phyloP scores from a whole-genome alignment of 2,329 filamentous ascomycete genomes.

The Neofusicoccum sp. region DNA sequence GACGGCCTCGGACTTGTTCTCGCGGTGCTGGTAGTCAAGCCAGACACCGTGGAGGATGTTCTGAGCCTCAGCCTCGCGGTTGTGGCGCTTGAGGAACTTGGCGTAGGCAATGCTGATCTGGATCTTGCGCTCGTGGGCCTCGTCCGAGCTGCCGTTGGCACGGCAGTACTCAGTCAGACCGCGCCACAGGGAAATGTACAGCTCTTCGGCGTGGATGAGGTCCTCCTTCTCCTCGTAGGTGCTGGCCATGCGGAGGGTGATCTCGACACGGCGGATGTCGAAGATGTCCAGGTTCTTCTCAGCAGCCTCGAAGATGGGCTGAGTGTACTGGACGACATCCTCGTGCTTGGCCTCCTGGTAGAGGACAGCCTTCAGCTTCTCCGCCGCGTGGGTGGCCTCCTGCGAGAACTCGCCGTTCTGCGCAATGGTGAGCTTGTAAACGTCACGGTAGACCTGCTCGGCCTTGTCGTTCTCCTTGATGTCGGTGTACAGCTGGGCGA shows the following conservation, averaged over 20 bases:
- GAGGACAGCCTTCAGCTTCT: slow-evolving; percentile 25
- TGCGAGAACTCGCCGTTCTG: slow-evolving; percentile 26
- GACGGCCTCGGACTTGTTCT: slow-evolving; percentile 17
- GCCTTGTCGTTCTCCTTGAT: slow-evolving; percentile 25
- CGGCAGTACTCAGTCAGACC: slow-evolving; percentile 18
- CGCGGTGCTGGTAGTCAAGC: slow-evolving; percentile 19
- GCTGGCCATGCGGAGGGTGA: slow-evolving; percentile 16
- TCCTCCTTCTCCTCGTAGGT: slow-evolving; percentile 28
- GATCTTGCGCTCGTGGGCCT: slow-evolving; percentile 17
- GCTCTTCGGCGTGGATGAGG: slow-evolving; percentile 26
- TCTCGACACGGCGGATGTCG: slow-evolving; percentile 18
- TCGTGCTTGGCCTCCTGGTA: slow-evolving; percentile 19
- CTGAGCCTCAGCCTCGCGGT: slow-evolving; percentile 14
- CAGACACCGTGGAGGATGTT: slow-evolving; percentile 19
- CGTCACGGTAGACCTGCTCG: slow-evolving; percentile 25
- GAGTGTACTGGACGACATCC: slow-evolving; percentile 18
- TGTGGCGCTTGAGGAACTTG: slow-evolving; percentile 15
- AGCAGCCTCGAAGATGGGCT: slow-evolving; percentile 18
- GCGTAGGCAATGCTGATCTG: slow-evolving; percentile 18
- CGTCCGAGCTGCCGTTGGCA: not conserved
- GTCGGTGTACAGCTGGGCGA: slow-evolving; percentile 27
- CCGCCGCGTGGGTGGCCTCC: slow-evolving; percentile 23
- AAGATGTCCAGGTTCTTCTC: slow-evolving; percentile 18
- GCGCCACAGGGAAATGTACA: slow-evolving; percentile 22
- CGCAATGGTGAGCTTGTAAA: slow-evolving; percentile 25